Base-by-base conservation (phyloP, 305 asterid species). In the Solanum chacoense region DNA sequence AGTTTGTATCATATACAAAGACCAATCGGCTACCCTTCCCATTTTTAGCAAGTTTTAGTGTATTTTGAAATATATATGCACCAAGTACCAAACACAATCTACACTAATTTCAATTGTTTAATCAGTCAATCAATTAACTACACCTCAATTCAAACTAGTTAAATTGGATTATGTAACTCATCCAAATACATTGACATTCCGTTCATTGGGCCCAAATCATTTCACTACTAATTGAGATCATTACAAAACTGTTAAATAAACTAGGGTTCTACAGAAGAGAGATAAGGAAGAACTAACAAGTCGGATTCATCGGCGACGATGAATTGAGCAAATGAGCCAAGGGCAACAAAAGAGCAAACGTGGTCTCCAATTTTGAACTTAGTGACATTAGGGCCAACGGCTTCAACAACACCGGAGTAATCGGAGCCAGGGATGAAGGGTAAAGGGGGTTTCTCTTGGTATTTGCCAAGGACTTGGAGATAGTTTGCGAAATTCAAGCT, bases 351-450 rank as follows among this genome's bases (percentile, higher is more conserved):
- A 59, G 99, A 96, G 91, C 99, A 96, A 89, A 97, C 96, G 4
- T 88, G 90, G 37, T 96, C 98, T 14, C 99, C 99, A 24, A 93
- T 90, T 92, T 88, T 96, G 94, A 97, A 96, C 32, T 93, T 94
- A 59, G 99, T 92, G 84, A 97, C 99, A 3, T 89, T 55, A 71
- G 94, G 85, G 2, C 98, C 99, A 38, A 97, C 93, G 22, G 95
- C 89, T 8, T 94, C 98, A 89, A 97, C 98, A 91, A 90, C 88
- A 74, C 99, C 99, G 28, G 99, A 95, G 95, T 94, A 96, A 88
- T 97, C 99, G n/a, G 98, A 94, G 35, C 99, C 99, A 7, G 98
- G 99, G 36, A 97, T 94, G 88, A 97, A 97, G 12, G 99, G 99
- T 38, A 95, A 81, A 1, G 94, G 93, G 50, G 97, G 94, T 88